These are phyloP conservation scores for Hamamelis virginiana DNA, from an alignment of 164 flowering plant species.

Conservation along the genomic window DNA sequence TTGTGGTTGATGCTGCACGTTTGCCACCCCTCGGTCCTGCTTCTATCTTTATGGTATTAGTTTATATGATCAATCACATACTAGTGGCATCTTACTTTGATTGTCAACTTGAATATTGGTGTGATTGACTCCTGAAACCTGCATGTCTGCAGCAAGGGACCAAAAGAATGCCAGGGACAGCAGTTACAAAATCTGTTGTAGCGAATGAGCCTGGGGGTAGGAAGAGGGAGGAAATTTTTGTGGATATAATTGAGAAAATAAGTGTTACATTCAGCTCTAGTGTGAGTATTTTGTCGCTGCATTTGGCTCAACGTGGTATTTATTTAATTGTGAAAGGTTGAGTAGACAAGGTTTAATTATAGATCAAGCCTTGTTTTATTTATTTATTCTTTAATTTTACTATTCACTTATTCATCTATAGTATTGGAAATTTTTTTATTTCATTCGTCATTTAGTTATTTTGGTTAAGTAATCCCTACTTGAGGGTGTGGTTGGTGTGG, in stretches of 20 bases:
- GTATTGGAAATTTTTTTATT: too few species aligned
- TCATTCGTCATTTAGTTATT: too few species aligned
- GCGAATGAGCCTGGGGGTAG: slow-evolving; percentile 88
- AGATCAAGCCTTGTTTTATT: too few species aligned
- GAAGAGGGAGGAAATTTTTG: slow-evolving; percentile 94
- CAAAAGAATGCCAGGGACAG: slow-evolving; percentile 90
- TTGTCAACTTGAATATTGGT: slow-evolving; percentile 10
- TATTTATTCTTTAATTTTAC: too few species aligned
- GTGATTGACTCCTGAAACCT: slow-evolving; percentile 19
- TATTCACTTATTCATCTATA: too few species aligned
- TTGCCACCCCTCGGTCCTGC: slow-evolving; percentile 84
- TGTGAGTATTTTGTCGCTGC: slow-evolving; percentile 48
- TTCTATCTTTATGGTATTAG: slow-evolving; percentile 72
- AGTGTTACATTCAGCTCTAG: slow-evolving; percentile 95
- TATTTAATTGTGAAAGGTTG: background rate
- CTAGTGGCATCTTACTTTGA: background rate
- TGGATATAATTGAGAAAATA: slow-evolving; percentile 91
- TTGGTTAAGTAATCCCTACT: too few species aligned
- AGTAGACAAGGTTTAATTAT: too few species aligned
- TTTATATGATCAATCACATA: background rate
- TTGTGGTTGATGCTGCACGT: slow-evolving; percentile 75
- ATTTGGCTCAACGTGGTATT: background rate
- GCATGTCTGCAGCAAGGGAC: slow-evolving; percentile 66
- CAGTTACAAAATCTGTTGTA: slow-evolving; percentile 89
- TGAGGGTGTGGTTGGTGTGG: too few species aligned